A percentile compares a stretch with the other conserved stretches of the same genome.
Conservation (phyloP, 2,329 filamentous ascomycete genomes). For the Byssoonygena ceratinophila region DNA sequence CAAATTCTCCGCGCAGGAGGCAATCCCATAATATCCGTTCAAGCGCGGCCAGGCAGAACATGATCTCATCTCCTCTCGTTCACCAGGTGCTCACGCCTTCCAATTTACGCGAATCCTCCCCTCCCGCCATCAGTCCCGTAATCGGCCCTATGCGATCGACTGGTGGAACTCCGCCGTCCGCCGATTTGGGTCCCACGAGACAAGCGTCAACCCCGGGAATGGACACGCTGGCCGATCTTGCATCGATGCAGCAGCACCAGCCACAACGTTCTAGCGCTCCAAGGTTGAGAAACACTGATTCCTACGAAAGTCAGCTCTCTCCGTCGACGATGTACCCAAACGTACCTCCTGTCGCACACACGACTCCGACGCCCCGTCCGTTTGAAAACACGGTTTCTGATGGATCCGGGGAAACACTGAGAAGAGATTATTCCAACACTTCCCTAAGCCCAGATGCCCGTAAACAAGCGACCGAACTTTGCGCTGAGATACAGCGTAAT, state of each 20-base stretch:
- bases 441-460: constrained; percentile 35
- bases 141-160: constrained; percentile 11
- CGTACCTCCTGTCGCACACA: constrained; percentile 21
- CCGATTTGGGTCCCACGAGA: constrained; percentile 28
- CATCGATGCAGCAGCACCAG: constrained; percentile 40
- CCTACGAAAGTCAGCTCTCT: constrained; percentile 36
- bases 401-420: constrained; percentile 29
- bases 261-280: constrained; percentile 30
- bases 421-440: constrained; percentile 34
- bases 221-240: constrained; percentile 40
- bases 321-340: constrained; percentile 27
- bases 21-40: constrained; percentile 29
- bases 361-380: constrained; percentile 33
- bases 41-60: constrained; percentile 28
- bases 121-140: constrained; percentile 27
- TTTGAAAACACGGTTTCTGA: constrained; percentile 39
- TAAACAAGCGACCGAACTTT: constrained; percentile 32
- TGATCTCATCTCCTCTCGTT: constrained; percentile 35
- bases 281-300: constrained; percentile 26
- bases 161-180: constrained; percentile 29
- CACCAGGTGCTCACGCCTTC: constrained; percentile 31
- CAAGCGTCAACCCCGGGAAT: constrained; percentile 39
- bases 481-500: constrained; percentile 36
- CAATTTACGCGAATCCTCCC: constrained; percentile 31
- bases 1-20: constrained; percentile 5